phyloP scores from a whole-genome alignment of 805 yeast genomes.

The Ogataea trehaloabstinens region DNA sequence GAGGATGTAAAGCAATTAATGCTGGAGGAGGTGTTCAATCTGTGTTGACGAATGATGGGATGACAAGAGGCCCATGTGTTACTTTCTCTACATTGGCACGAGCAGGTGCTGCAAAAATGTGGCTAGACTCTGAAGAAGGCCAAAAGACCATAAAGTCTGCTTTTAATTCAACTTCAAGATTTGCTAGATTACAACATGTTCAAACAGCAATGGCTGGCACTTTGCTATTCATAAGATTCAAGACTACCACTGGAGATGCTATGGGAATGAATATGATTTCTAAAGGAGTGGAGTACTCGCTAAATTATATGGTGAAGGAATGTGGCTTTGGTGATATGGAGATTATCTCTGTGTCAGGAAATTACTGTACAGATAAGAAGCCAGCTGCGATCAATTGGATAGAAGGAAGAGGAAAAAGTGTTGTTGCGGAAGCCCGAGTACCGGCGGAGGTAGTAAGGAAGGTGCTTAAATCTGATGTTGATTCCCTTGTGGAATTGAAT shows the following conservation, averaged over 20 bases:
- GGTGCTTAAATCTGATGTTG: conserved; percentile 89
- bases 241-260: conserved; percentile 99
- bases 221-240: conserved; percentile 81
- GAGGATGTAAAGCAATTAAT: conserved; percentile 98
- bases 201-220: conserved; percentile 96
- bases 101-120: conserved; percentile 91
- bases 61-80: conserved; percentile 99
- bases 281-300: conserved; percentile 90
- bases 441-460: conserved; percentile 77
- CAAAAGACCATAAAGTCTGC: conserved; percentile 78
- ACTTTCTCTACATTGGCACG: conserved; percentile 76
- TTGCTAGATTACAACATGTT: conserved; percentile 88
- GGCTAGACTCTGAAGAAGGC: conserved; percentile 97
- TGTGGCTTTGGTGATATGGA: conserved; percentile 95
- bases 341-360: conserved; percentile 90
- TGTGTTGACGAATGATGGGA: conserved; percentile 91
- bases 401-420: conserved; percentile 98
- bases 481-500: conserved; percentile 87
- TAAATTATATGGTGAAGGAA: conserved; percentile 80
- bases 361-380: conserved; percentile 96
- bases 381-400: conserved; percentile 99
- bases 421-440: conserved; percentile 92
- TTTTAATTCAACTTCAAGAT: conserved; percentile 94
- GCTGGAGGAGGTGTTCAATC: conserved; percentile 96
- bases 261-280: conserved; percentile 99